Conservation (phyloP, 2,329 filamentous ascomycete species). For the Rutstroemia sp. region DNA sequence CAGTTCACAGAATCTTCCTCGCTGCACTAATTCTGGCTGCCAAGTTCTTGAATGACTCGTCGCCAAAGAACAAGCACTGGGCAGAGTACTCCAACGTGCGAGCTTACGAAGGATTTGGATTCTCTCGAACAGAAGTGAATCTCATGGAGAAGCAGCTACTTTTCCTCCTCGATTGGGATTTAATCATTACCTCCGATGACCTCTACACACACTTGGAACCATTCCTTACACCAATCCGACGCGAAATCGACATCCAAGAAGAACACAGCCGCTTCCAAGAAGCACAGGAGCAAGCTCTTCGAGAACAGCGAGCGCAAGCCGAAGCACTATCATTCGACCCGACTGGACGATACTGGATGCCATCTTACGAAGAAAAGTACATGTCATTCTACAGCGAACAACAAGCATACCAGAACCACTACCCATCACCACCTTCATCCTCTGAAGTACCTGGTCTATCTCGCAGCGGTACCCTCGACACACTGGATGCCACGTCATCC, state of each 20-base stretch:
- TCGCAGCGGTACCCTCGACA: slow-evolving; percentile 28
- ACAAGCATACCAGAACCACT: slow-evolving; percentile 8
- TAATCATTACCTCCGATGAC: slow-evolving; percentile 77
- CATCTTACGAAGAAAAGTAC: slow-evolving; percentile 11
- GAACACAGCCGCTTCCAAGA: slow-evolving; percentile 18
- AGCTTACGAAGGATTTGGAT: slow-evolving; percentile 64
- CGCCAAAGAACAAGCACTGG: slow-evolving; percentile 99
- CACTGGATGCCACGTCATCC: slow-evolving; percentile 25
- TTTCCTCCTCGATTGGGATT: slow-evolving; percentile 89
- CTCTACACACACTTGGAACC: slow-evolving; percentile 80
- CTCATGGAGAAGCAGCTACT: slow-evolving; percentile 99
- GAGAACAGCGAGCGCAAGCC: slow-evolving; percentile 19
- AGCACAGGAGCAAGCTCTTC: slow-evolving; percentile 15
- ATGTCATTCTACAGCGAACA: slow-evolving; percentile 14
- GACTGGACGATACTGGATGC: slow-evolving; percentile 22
- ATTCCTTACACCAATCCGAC: slow-evolving; percentile 80
- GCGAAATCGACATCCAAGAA: slow-evolving; percentile 36
- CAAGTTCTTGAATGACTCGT: slow-evolving; percentile 98
- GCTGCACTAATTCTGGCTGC: slow-evolving; percentile 78
- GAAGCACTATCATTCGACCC: slow-evolving; percentile 14
- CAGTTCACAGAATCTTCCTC: slow-evolving; percentile 95
- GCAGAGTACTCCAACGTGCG: slow-evolving; percentile 80
- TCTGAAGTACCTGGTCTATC: slow-evolving; percentile 31
- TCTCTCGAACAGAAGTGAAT: slow-evolving; percentile 93
- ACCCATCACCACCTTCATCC: slow-evolving; percentile 30